These are phyloP conservation scores for Saccharomyces pastorianus DNA, from an alignment of 1,139 yeast species.

Conservation along the genomic window DNA sequence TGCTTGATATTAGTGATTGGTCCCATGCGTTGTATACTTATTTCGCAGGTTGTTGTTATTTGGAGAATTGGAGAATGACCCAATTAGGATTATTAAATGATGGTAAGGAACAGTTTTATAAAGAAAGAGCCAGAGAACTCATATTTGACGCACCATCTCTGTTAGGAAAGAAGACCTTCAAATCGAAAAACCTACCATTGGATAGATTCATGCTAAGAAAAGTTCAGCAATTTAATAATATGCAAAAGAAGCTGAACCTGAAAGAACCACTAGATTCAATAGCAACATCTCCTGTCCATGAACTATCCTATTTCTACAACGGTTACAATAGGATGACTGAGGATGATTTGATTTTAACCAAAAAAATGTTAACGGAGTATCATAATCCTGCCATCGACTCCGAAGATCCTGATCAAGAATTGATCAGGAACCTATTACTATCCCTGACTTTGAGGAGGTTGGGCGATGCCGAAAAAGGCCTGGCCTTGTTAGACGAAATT, in stretches of 20 bases:
- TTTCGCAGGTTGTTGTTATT: constrained; percentile 79
- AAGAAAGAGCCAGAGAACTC: constrained; percentile 52
- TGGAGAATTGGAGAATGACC: constrained; percentile 71
- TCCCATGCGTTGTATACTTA: constrained; percentile 82
- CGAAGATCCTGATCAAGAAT: constrained; percentile 49
- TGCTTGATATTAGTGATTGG: constrained; percentile 79
- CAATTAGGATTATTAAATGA: constrained; percentile 37
- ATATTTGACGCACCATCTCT: constrained; percentile 57
- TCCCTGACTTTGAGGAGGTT: constrained; percentile 58
- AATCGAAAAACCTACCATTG: constrained; percentile 81
- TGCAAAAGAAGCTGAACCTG: constrained; percentile 38
- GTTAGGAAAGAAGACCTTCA: constrained; percentile 61
- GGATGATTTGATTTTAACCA: constrained; percentile 46
- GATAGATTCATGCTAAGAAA: constrained; percentile 77
- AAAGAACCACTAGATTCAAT: constrained; percentile 60
- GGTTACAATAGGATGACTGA: constrained; percentile 81
- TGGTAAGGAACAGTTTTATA: constrained; percentile 43
- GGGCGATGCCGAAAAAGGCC: constrained; percentile 55
- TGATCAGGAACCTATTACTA: constrained; percentile 60
- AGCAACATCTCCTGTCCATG: constrained; percentile 82
- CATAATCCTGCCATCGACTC: constrained; percentile 28
- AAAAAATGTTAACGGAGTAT: constrained; percentile 39
- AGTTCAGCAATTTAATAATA: constrained; percentile 47
- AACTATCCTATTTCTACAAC: constrained; percentile 83
- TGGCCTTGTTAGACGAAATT: constrained; percentile 45